phyloP scores from a whole-genome alignment of 2,329 filamentous ascomycete species.

The Ceratocystis eucalypticola region DNA sequence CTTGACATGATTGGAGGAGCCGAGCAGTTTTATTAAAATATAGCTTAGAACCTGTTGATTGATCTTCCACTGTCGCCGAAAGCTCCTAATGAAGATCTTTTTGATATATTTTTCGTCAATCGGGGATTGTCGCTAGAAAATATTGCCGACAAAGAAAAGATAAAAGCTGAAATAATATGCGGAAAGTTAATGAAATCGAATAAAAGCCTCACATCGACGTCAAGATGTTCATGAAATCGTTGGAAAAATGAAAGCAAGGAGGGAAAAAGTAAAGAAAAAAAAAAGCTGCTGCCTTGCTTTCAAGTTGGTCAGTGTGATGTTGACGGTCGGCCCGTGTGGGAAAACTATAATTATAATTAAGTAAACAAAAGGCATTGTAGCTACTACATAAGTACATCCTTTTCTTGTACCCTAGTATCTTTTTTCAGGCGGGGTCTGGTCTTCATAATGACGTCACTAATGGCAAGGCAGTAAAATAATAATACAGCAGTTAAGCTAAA shows the following conservation, averaged over 20 bases:
- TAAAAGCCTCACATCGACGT: not conserved
- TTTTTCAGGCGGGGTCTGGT: not conserved
- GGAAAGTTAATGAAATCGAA: not conserved
- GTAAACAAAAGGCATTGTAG: not conserved
- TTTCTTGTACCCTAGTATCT: not conserved
- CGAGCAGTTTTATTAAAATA: slow-evolving; percentile 81
- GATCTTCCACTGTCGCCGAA: not conserved
- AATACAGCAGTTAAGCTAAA: no score
- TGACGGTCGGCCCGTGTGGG: not conserved
- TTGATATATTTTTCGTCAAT: not conserved
- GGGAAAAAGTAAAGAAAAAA: not conserved
- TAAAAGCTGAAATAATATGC: not conserved
- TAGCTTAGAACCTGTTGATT: slow-evolving; percentile 59
- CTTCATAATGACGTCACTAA: not conserved
- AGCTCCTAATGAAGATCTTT: not conserved
- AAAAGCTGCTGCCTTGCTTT: not conserved
- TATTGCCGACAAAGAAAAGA: not conserved
- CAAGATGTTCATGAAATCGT: not conserved
- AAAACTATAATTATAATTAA: not conserved
- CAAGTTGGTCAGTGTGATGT: not conserved
- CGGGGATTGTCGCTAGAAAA: not conserved
- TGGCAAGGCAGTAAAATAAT: not conserved
- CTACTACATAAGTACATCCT: not conserved
- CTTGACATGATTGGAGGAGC: slow-evolving; percentile 54
- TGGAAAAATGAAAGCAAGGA: not conserved